Base-by-base conservation (phyloP, 202 grass and related monocot species). In the Hordeum pubiflorum region DNA sequence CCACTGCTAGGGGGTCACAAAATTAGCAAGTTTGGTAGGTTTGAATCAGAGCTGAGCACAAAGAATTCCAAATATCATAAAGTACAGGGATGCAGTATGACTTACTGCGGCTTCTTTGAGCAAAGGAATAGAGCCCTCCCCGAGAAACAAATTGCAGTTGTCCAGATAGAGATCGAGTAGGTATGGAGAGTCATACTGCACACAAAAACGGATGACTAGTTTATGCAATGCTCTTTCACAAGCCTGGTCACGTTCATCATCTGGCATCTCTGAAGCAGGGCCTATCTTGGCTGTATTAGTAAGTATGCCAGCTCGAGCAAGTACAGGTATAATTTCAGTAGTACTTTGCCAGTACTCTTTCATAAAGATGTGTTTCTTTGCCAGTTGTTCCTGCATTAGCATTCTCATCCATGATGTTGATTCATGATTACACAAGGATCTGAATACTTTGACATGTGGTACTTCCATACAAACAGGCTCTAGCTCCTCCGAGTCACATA, bases 131-230 rank as follows among this genome's bases (percentile, higher is more conserved):
- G 84, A 86, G 76, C 84, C 82, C 77, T 89, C 80, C 80, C 89
- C 90, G 48, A 82, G 75, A 67, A 69, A 58, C 79, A 94, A 87
- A 83, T 90, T 88, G 87, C 91, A 84, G 75, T 89, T 86, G 72
- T 98, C 95, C 73, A 94, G 82, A 86, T 98, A 98, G 79, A 93
- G 75, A 74, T 94, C 95, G 75, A 98, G 77, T 56, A 98, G 86
- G 79, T 88, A 85, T 2, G 92, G 90, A 71, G 86, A 91, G 78
- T 94, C 81, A 89, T 94, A 81, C 79, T 86, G 79, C 70, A 91
- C 86, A 86, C 92, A 98, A 76, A 92, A 90, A 82, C 76, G 27
- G 73, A 94, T 76, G 64, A 98, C 58, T 79, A 98, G 78, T 81
- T 93, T 89, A 88, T 94, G 84, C 36, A 93, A 77, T 60, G 86